Percentiles rank a stretch among this genome's conserved stretches.
Evolutionary conservation across 106 monocot genomes (phyloP).

Genomic region (Dendrobium catenatum): DNA sequence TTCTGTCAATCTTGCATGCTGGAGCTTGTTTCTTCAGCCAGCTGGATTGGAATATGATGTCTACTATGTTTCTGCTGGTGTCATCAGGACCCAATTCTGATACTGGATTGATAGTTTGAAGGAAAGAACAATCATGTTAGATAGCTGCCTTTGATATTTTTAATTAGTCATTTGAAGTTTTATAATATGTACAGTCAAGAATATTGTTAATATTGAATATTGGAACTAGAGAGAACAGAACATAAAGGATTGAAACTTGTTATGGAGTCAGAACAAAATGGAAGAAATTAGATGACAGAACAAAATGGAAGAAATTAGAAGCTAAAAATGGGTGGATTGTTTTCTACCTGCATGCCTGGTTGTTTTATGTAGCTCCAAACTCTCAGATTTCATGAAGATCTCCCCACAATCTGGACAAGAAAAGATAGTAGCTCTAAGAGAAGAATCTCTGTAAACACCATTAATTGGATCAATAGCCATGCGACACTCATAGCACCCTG

Average conservation of each 20-base stretch:
- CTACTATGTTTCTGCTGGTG: slow-evolving; percentile 79
- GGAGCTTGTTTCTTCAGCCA: slow-evolving; percentile 66
- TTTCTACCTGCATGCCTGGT: slow-evolving; percentile 68
- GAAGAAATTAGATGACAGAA: neutral
- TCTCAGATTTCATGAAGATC: slow-evolving; percentile 69
- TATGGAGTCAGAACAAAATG: neutral
- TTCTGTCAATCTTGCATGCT: slow-evolving; percentile 56
- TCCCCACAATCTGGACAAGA: slow-evolving; percentile 77
- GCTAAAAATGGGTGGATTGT: neutral
- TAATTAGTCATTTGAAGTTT: neutral
- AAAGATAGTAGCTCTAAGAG: slow-evolving; percentile 37
- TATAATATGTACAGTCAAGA: neutral
- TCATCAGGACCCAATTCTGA: slow-evolving; percentile 64
- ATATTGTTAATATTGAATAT: no score
- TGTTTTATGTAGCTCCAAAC: slow-evolving; percentile 63
- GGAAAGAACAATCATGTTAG: neutral
- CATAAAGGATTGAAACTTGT: no score
- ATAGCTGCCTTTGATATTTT: neutral
- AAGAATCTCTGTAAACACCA: slow-evolving; percentile 36
- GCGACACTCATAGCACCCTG: slow-evolving; percentile 81
- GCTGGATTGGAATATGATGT: slow-evolving; percentile 92
- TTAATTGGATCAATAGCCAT: slow-evolving; percentile 44
- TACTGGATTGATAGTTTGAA: slow-evolving; percentile 31
- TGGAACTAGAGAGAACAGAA: no score
- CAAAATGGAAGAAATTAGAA: neutral